Percentiles rank a stretch among this genome's conserved stretches.
Evolutionary conservation across 768 basidiomycete species (phyloP).

Genomic region (Lactifluus hygrophoroides): DNA sequence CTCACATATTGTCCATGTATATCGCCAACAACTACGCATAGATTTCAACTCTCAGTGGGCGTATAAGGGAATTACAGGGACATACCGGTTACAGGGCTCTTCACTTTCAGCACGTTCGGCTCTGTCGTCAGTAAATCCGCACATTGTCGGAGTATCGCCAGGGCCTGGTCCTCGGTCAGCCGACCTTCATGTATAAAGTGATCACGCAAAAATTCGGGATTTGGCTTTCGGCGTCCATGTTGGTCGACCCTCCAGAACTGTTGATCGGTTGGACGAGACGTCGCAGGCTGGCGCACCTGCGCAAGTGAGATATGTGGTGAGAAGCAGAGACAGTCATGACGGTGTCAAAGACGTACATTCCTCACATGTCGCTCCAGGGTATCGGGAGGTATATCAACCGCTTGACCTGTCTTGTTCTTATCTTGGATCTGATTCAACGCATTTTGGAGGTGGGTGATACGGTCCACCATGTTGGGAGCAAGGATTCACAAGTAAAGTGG

Average conservation of each 20-base stretch:
- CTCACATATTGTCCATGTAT: slow-evolving; percentile 93
- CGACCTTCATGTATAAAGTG: slow-evolving; percentile 84
- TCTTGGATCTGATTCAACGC: slow-evolving; percentile 26
- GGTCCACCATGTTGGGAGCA: slow-evolving; percentile 13
- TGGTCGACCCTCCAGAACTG: slow-evolving; percentile 56
- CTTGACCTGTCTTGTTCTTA: slow-evolving; percentile 26
- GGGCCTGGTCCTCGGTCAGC: slow-evolving; percentile 72
- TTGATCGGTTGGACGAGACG: slow-evolving; percentile 56
- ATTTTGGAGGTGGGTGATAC: slow-evolving; percentile 19
- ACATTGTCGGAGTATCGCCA: slow-evolving; percentile 66
- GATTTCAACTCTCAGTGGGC: neutral
- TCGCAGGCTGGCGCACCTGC: slow-evolving; percentile 65
- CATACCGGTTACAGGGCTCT: slow-evolving; percentile 85
- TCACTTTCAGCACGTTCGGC: slow-evolving; percentile 75
- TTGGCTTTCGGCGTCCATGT: slow-evolving; percentile 52
- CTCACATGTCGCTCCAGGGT: slow-evolving; percentile 28
- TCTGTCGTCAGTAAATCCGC: slow-evolving; percentile 59
- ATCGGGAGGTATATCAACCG: slow-evolving; percentile 22
- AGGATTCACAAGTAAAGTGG: neutral
- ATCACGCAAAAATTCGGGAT: slow-evolving; percentile 69
- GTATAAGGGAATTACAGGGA: slow-evolving; percentile 9
- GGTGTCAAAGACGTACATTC: slow-evolving; percentile 25
- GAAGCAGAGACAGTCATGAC: neutral
- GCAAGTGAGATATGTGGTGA: neutral
- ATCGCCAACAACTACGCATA: slow-evolving; percentile 74